Base-by-base conservation (phyloP, 2,329 filamentous ascomycete genomes). In the Cordyceps javanica region DNA sequence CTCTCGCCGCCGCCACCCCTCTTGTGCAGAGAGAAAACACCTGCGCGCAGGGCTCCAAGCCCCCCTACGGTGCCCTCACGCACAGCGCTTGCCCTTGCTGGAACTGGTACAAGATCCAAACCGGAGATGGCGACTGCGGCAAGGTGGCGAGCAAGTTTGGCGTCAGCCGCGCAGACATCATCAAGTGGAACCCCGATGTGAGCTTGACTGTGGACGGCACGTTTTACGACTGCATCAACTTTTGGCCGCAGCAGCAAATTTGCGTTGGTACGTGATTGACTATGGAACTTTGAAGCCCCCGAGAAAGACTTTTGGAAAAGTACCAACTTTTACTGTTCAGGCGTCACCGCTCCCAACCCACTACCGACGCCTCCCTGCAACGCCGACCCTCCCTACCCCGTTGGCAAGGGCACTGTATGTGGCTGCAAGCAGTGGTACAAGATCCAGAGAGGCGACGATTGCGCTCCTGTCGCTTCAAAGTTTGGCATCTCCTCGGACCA, bases 41-140 rank as follows among this genome's bases (percentile, higher is more conserved):
- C 21, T 52, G 50, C 50, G 25, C 48, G 1, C n/a, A 44, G 26
- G 56, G 56, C 49, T 28, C 48, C 13, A 42, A 46, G 41, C 49
- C 41, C 9, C 56, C 56, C 0, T 46, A 58, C 19, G 56, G 56
- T 16, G 56, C 56, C 5, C 42, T 49, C 23, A 48, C 56, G 5
- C 13, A 58, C 48, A 58, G 49, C 16, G 56, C 42, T n/a, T 58
- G 56, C 32, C 56, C 56, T 2, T 58, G 56, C 49, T 58, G 56
- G 56, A 32, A 9, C 41, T 58, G 56, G 56, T 48, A 58, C 56
- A 26, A 58, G 56, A 48, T 58, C 14, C 56, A 48, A 32, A 34
- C 16, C 3, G 56, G 56, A 25, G 49, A 58, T 9, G 28, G 28
- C 38, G 56, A 54, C 49, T 58, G 56, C 49, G 56, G 56, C 49